Percentiles rank a stretch among this genome's conserved stretches.
These are phyloP conservation scores for Croton laevigatus DNA, from an alignment of 441 rosid species.

Conservation along the genomic window DNA sequence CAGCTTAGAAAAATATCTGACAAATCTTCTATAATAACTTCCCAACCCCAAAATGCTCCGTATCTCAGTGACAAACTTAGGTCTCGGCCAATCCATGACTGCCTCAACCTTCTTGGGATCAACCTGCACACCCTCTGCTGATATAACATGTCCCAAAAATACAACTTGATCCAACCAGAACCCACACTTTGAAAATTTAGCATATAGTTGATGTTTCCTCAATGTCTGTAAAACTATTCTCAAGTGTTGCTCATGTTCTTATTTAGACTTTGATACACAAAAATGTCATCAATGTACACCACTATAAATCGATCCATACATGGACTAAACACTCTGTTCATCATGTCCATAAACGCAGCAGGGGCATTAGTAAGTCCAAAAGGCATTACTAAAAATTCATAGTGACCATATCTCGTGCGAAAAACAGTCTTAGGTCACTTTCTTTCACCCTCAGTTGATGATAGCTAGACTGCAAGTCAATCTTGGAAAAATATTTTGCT, in stretches of 20 bases:
- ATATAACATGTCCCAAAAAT: background rate
- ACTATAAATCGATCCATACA: too few relatives aligned
- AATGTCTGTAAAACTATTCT: too few relatives aligned
- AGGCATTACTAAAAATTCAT: background rate
- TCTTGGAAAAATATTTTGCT: background rate
- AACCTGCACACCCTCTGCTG: background rate
- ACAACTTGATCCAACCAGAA: background rate
- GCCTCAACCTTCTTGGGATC: background rate
- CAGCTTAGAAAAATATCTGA: background rate
- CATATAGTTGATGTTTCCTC: background rate
- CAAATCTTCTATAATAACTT: background rate
- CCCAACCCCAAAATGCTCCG: background rate
- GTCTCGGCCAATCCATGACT: background rate
- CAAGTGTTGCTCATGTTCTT: background rate
- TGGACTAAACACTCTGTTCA: too few relatives aligned
- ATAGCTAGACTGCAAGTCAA: background rate
- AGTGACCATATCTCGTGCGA: background rate
- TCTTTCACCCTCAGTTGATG: too few relatives aligned
- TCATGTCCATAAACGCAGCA: background rate
- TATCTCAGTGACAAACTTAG: background rate
- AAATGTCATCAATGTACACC: too few relatives aligned
- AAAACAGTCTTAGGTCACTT: background rate
- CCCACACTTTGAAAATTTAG: too few relatives aligned
- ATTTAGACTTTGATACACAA: too few relatives aligned
- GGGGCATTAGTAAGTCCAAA: background rate